These are phyloP conservation scores for Oemleria cerasiformis DNA, from an alignment of 306 rosid genomes.

Conservation along the genomic window DNA sequence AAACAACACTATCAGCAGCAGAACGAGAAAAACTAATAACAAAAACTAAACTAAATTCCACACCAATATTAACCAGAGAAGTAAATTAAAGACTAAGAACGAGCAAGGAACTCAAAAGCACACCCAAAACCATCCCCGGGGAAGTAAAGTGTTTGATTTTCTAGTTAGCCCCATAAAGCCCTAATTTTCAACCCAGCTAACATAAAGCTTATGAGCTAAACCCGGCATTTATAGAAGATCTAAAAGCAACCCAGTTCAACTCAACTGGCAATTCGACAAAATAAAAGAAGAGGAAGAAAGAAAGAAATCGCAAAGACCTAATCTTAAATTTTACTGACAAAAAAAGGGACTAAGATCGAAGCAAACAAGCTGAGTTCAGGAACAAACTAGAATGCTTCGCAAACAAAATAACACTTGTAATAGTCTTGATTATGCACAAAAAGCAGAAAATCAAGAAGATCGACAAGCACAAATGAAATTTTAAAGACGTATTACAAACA, in stretches of 20 bases:
- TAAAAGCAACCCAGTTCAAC: background rate
- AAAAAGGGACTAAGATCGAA: conserved; percentile 21
- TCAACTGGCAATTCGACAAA: conserved; percentile 5
- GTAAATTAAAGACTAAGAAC: conserved; percentile 5
- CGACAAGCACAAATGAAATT: conserved; percentile 6
- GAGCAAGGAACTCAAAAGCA: conserved; percentile 19
- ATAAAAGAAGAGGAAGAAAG: background rate
- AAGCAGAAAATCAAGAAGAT: conserved; percentile 22
- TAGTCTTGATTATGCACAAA: conserved; percentile 15
- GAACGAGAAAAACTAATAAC: conserved; percentile 19
- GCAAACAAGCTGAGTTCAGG: conserved; percentile 5
- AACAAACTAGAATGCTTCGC: background rate
- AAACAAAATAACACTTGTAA: conserved; percentile 8
- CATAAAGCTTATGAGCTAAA: background rate
- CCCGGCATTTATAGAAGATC: conserved; percentile 19
- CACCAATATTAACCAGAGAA: conserved; percentile 2
- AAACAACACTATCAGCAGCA: conserved; percentile 28
- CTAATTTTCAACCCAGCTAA: conserved; percentile 28
- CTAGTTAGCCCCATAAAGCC: conserved; percentile 29
- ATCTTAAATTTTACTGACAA: background rate
- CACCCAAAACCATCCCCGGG: conserved; percentile 8
- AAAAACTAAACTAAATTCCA: conserved; percentile 14
- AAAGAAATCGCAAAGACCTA: conserved; percentile 12
- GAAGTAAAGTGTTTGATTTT: background rate
- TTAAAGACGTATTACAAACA: background rate